Conservation (phyloP, 2,329 filamentous ascomycete genomes). For the Orbilia ellipsospora region DNA sequence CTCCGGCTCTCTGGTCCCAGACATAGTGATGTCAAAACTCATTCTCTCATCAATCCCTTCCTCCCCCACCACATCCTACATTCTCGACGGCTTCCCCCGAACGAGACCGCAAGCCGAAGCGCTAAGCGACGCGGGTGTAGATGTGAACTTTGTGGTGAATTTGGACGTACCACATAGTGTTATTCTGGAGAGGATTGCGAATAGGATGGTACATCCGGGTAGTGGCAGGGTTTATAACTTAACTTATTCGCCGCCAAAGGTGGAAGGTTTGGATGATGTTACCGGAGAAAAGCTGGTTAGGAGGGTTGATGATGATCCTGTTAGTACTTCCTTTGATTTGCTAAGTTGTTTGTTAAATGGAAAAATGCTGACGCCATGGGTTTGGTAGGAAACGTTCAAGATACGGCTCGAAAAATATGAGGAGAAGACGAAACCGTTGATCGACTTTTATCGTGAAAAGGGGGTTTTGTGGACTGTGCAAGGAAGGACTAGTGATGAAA, state of each 20-base stretch:
- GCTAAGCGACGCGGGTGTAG: slow-evolving; percentile 14
- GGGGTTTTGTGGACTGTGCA: slow-evolving; percentile 87
- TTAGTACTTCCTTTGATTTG: slow-evolving; percentile 30
- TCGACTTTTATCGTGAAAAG: slow-evolving; percentile 87
- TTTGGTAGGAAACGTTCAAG: slow-evolving; percentile 80
- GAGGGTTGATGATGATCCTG: slow-evolving; percentile 78
- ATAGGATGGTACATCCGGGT: slow-evolving; percentile 91
- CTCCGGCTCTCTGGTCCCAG: slow-evolving; percentile 86
- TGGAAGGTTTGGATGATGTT: slow-evolving; percentile 84
- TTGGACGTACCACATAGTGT: slow-evolving; percentile 80
- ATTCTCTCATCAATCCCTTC: slow-evolving; percentile 70
- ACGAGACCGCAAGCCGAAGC: slow-evolving; percentile 80
- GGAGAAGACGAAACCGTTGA: slow-evolving; percentile 82
- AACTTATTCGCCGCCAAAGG: slow-evolving; percentile 85
- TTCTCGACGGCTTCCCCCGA: slow-evolving; percentile 95
- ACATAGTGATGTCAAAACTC: slow-evolving; percentile 88
- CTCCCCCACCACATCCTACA: slow-evolving; percentile 83
- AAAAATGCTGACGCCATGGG: background rate
- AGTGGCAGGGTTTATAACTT: slow-evolving; percentile 96
- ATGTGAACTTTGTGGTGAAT: slow-evolving; percentile 57
- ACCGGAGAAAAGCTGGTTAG: slow-evolving; percentile 88
- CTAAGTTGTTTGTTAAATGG: background rate
- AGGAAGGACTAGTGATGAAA: slow-evolving; percentile 92
- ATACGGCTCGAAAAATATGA: slow-evolving; percentile 83
- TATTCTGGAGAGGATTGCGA: slow-evolving; percentile 87